phyloP scores from a whole-genome alignment of 2,329 filamentous ascomycete species.

The Phymatotrichopsis omnivora region DNA sequence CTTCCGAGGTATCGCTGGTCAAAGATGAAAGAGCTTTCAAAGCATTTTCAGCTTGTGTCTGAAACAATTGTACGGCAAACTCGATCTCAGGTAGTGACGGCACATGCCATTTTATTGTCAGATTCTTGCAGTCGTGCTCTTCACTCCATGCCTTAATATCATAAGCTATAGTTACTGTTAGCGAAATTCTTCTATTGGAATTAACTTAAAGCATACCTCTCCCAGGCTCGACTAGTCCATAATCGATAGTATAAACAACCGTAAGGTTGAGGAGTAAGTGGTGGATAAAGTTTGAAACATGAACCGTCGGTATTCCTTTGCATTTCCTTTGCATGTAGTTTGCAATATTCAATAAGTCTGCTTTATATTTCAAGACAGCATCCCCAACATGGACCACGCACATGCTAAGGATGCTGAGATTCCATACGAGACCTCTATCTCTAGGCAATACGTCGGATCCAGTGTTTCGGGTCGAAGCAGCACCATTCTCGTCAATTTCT shows the following conservation, averaged over 20 bases:
- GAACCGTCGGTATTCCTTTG: conserved; percentile 83
- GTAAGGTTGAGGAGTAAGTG: conserved; percentile 91
- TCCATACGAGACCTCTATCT: conserved; percentile 89
- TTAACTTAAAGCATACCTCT: conserved; percentile 17
- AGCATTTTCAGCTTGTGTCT: conserved; percentile 68
- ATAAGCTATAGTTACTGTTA: conserved; percentile 44
- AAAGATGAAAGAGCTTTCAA: conserved; percentile 64
- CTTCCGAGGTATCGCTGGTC: conserved; percentile 68
- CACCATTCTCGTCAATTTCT: conserved; percentile 93
- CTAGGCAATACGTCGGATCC: conserved; percentile 87
- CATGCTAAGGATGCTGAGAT: conserved; percentile 95
- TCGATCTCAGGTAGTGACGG: conserved; percentile 69
- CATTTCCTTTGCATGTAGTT: conserved; percentile 96
- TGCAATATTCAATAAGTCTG: conserved; percentile 82
- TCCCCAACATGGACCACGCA: conserved; percentile 91
- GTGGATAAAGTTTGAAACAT: conserved; percentile 96
- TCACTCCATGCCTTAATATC: conserved; percentile 76
- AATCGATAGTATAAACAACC: conserved; percentile 85
- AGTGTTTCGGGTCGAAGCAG: conserved; percentile 86
- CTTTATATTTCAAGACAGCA: conserved; percentile 78
- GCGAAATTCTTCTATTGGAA: background rate
- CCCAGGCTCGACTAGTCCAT: conserved; percentile 73
- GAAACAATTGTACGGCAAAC: conserved; percentile 83
- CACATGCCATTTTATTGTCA: conserved; percentile 86
- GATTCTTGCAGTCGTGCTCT: conserved; percentile 58